Evolutionary conservation across 345 rosid genomes (phyloP).

Genomic region (Gossypium bickii): DNA sequence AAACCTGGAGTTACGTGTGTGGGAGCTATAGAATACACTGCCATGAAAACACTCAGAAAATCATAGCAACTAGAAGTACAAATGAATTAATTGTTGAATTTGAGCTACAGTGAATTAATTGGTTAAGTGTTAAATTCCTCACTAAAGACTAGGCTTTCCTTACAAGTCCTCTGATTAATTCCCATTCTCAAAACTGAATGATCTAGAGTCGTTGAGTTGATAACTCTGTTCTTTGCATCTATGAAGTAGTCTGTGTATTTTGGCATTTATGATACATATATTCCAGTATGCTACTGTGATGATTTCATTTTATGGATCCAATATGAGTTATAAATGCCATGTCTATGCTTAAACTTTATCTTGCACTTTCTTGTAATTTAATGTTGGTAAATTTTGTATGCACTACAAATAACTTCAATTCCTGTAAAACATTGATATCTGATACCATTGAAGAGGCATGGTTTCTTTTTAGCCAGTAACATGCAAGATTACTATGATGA

Average conservation of each 20-base stretch:
- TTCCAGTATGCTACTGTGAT: neutral
- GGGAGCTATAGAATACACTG: neutral
- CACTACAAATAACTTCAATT: constrained; percentile 2
- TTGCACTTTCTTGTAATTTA: neutral
- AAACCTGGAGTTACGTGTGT: neutral
- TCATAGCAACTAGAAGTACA: no score
- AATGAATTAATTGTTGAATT: no score
- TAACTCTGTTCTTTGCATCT: neutral
- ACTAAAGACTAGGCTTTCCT: neutral
- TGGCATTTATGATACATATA: neutral
- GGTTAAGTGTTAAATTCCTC: neutral
- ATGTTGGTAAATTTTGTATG: neutral
- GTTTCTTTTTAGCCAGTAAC: neutral
- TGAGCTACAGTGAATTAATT: no score
- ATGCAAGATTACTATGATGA: neutral
- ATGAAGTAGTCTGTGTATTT: neutral
- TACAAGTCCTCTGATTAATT: neutral
- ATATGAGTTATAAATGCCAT: neutral
- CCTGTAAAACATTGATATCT: neutral
- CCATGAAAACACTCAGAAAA: neutral
- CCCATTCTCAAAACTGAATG: neutral
- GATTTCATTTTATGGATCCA: neutral
- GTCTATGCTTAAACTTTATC: neutral
- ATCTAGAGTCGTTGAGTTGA: neutral
- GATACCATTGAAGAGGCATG: neutral